Base-by-base conservation (phyloP, 345 rosid genomes). In the Brassica juncea region DNA sequence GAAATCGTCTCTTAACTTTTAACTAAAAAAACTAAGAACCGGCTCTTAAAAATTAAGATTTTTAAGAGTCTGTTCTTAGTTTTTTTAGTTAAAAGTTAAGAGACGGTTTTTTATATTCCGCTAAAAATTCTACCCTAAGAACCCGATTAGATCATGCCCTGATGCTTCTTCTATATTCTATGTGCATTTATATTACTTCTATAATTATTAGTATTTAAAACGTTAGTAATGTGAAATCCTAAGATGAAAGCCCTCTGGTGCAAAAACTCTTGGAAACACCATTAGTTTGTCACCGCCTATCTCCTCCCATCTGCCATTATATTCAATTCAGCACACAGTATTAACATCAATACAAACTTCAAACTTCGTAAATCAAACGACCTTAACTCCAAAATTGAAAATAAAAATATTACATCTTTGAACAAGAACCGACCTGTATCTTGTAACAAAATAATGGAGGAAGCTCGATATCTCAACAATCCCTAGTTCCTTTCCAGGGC, bases 401-500 rank as follows among this genome's bases (percentile, higher is more conserved):
- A 58, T 5, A 54, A 28, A 28, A 14, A 30, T 0, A 28, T 2
- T 54, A 27, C 34, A 65, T 64, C 21, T 65, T 37, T 72, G 55
- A 73, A 23, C 42, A 73, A 67, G 54, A 62, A 67, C 31, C 11
- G 72, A 87, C 99, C 95, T 88, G 87, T 92, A 92, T 85, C 83
- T 86, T 10, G 99, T 92, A 49, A 94, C 86, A 79, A 91, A 91
- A 72, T 91, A 92, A 82, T 94, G 99, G 67, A 94, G 97, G 73
- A 94, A 94, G 57, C 91, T 85, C 4, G 99, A 92, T 76, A 94
- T 86, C 77, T 94, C 99, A 30, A 91, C 91, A 52, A 94, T 89
- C 74, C 99, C 97, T 14, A 92, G 89, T 67, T 92, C 97, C 76
- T 94, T 94, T 30, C 99, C 99, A 4, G 97, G 99, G 82, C 99